Evolutionary conservation across 2,329 filamentous ascomycete species (phyloP).

Genomic region (Diaporthe humulicola): DNA sequence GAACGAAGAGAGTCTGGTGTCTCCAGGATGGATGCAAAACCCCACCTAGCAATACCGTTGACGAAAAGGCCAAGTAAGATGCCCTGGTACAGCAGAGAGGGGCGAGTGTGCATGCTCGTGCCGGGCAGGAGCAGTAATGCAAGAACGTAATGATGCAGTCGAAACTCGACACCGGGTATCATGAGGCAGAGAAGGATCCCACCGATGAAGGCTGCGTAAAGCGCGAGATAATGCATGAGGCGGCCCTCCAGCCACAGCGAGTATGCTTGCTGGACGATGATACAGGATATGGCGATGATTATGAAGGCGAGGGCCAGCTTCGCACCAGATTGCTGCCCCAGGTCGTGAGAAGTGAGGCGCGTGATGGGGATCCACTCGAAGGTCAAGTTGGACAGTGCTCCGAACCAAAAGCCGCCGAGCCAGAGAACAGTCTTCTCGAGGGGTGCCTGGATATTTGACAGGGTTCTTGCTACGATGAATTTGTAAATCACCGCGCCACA

Average conservation of each 20-base stretch:
- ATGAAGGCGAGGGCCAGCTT: conserved; percentile 85
- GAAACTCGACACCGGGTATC: conserved; percentile 82
- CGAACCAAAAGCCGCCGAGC: conserved; percentile 91
- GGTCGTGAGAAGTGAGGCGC: conserved; percentile 89
- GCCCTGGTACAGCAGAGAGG: conserved; percentile 88
- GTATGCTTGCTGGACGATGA: conserved; percentile 83
- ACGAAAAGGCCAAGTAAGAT: conserved; percentile 91
- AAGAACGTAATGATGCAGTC: conserved; percentile 95
- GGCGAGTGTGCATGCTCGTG: conserved; percentile 88
- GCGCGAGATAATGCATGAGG: conserved; percentile 80
- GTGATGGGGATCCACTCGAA: conserved; percentile 88
- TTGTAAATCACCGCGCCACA: conserved; percentile 90
- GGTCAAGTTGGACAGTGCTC: conserved; percentile 95
- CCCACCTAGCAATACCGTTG: conserved; percentile 94
- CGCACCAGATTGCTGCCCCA: conserved; percentile 89
- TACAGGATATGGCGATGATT: conserved; percentile 75
- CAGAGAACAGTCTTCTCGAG: conserved; percentile 91
- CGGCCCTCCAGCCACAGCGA: conserved; percentile 88
- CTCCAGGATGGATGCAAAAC: conserved; percentile 89
- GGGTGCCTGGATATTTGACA: conserved; percentile 81
- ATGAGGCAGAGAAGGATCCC: conserved; percentile 77
- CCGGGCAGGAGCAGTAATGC: conserved; percentile 90
- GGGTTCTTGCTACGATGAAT: conserved; percentile 79
- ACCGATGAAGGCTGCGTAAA: conserved; percentile 78
- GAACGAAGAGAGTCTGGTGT: conserved; percentile 77